Evolutionary conservation across 176 grass and related monocot genomes (phyloP).

Genomic region (Areca catechu): DNA sequence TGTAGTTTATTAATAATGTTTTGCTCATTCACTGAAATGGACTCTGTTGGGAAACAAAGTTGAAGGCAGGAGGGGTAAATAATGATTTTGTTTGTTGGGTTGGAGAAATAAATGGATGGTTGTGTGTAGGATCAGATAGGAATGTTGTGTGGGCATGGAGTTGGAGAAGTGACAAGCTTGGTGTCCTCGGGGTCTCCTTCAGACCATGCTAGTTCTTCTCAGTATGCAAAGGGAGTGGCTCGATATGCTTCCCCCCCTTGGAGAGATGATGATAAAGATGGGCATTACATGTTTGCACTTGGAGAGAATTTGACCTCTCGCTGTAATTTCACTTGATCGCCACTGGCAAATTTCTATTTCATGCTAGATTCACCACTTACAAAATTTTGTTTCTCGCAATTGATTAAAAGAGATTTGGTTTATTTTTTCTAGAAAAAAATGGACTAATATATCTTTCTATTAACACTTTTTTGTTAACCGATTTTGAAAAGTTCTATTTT

Average conservation of each 20-base stretch:
- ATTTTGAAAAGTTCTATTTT: no score
- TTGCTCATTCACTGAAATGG: neutral
- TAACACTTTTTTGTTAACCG: no score
- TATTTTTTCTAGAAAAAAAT: no score
- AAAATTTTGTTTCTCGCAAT: no score
- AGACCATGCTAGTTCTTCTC: conserved; percentile 26
- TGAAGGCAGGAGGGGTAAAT: neutral
- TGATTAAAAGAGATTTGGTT: no score
- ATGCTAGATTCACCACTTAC: no score
- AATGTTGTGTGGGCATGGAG: conserved; percentile 73
- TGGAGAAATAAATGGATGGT: conserved; percentile 22
- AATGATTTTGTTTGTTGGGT: conserved; percentile 1
- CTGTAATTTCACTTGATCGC: conserved; percentile 51
- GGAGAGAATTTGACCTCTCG: conserved; percentile 87
- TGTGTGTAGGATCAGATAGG: conserved; percentile 53
- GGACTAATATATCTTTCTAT: no score
- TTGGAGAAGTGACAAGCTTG: conserved; percentile 39
- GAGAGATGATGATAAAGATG: conserved; percentile 94
- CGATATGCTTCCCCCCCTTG: conserved; percentile 49
- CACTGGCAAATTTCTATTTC: neutral
- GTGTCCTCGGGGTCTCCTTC: conserved; percentile 34
- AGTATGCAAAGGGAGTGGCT: conserved; percentile 28
- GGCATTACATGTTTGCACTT: conserved; percentile 81
- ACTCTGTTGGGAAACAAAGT: neutral
- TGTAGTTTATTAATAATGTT: neutral